Conservation (phyloP, 768 basidiomycete genomes). For the Leccinum pellstonianum region DNA sequence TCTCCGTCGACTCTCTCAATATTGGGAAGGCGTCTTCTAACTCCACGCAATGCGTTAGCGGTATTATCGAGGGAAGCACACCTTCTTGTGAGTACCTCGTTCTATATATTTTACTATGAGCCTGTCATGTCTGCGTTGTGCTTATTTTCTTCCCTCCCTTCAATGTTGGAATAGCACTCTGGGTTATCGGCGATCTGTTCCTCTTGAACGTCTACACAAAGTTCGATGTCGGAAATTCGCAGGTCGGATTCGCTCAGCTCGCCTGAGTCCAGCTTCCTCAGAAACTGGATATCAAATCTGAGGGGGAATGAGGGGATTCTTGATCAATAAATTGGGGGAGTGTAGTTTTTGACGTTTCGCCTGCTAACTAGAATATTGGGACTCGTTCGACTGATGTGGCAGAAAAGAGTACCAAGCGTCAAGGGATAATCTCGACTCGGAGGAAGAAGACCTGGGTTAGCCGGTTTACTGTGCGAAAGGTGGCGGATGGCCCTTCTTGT, state of each 20-base stretch:
- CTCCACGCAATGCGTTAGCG: background rate
- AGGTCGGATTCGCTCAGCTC: background rate
- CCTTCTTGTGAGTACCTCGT: background rate
- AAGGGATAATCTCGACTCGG: no score
- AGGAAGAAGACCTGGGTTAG: no score
- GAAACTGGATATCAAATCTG: background rate
- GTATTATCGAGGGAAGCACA: background rate
- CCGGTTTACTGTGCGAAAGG: no score
- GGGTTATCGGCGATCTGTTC: background rate
- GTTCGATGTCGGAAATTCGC: background rate
- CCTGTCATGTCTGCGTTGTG: constrained; percentile 2
- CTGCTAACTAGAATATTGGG: background rate
- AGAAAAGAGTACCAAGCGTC: no score
- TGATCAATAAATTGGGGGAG: background rate
- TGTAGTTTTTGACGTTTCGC: background rate
- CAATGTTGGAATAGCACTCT: background rate
- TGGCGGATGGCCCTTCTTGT: no score
- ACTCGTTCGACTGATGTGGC: background rate
- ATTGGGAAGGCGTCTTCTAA: background rate
- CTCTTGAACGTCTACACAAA: background rate
- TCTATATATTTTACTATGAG: background rate
- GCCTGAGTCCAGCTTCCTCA: background rate
- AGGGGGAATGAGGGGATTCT: background rate
- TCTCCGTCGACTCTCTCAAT: background rate
- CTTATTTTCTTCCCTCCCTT: background rate